phyloP scores from a whole-genome alignment of 2,329 filamentous ascomycete species.

The Colletotrichum horii region DNA sequence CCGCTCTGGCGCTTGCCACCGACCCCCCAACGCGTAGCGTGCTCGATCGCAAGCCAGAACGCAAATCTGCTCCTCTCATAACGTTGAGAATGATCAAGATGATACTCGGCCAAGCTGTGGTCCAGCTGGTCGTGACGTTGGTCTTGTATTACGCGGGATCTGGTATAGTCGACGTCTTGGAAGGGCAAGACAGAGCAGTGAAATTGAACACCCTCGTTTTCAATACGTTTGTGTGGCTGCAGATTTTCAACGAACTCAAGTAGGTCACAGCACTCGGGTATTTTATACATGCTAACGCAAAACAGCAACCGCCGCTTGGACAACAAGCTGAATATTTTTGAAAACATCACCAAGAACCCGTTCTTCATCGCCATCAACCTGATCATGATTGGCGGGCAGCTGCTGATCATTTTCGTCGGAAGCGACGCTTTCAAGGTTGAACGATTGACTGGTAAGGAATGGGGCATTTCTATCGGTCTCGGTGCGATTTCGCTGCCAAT shows the following conservation, averaged over 20 bases:
- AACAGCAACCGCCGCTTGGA: constrained; percentile 79
- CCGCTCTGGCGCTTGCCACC: constrained; percentile 52
- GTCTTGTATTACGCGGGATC: constrained; percentile 14
- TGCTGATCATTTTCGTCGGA: constrained; percentile 85
- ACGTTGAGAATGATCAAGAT: constrained; percentile 61
- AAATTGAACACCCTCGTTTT: constrained; percentile 72
- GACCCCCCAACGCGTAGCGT: constrained; percentile 37
- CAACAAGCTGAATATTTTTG: constrained; percentile 88
- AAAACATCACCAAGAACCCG: constrained; percentile 77
- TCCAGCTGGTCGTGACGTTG: constrained; percentile 62
- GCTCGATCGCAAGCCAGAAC: constrained; percentile 53
- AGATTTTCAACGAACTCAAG: constrained; percentile 63
- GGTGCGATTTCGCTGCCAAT: constrained; percentile 78
- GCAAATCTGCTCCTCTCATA: constrained; percentile 19
- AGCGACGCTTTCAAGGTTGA: constrained; percentile 74
- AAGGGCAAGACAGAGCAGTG: constrained; percentile 44
- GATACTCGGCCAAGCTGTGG: constrained; percentile 67
- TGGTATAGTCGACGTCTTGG: background rate
- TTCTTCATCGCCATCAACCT: constrained; percentile 84
- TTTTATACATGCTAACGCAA: constrained; percentile 36
- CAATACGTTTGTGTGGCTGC: constrained; percentile 90
- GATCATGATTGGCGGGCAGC: constrained; percentile 83
- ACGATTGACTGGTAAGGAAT: constrained; percentile 70
- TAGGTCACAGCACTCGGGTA: constrained; percentile 52
- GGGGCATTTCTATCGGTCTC: constrained; percentile 82